Evolutionary conservation across 306 rosid species (phyloP), one percentile per base, ranked within the genome.

Genomic region (Aeschynomene evenia): DNA sequence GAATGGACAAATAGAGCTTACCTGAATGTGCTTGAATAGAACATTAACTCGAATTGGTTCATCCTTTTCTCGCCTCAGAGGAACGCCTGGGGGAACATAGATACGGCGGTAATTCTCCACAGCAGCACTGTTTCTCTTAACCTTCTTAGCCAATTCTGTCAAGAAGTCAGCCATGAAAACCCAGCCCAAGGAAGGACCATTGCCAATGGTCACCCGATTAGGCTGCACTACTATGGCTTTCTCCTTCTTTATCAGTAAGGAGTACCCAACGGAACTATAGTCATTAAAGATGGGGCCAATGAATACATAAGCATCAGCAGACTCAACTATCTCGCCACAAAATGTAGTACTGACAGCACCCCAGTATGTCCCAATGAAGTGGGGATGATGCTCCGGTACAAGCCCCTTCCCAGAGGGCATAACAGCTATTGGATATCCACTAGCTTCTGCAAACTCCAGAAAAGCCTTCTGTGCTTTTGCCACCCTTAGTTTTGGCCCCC

Each of bases 181-280:
- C 85, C 92, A 89, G n/a, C 98, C 92, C 37, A 89, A 76, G 0
- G 98, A 82, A 21, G 78, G 96, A 42, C 98, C 98, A 70, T 87
- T 83, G 64, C 86, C 95, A 60, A 92, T 64, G 21, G 92, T 92
- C 66, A 87, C 95, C 6, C 96, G 85, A 60, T 84, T 80, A 4
- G 88, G 90, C 81, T 87, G 82, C 58, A 92, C 96, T 5, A 83
- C 72, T 7, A 89, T 34, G 3, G 89, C 51, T 59, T 92, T 92
- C 63, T 89, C 92, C 85, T 87, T 89, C 77, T 87, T 83, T 66
- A 87, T 68, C 76, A 89, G 79, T 62, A 89, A 83, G 1, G 98
- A 92, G 85, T 92, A 89, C 16, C 98, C 96, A 46, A 89, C 98
- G 31, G 96, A 92, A 75, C 98, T 89, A 72, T 86, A 92, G 71